These are phyloP conservation scores for Solanum hybrid DNA, from an alignment of 305 asterid genomes.

Conservation along the genomic window DNA sequence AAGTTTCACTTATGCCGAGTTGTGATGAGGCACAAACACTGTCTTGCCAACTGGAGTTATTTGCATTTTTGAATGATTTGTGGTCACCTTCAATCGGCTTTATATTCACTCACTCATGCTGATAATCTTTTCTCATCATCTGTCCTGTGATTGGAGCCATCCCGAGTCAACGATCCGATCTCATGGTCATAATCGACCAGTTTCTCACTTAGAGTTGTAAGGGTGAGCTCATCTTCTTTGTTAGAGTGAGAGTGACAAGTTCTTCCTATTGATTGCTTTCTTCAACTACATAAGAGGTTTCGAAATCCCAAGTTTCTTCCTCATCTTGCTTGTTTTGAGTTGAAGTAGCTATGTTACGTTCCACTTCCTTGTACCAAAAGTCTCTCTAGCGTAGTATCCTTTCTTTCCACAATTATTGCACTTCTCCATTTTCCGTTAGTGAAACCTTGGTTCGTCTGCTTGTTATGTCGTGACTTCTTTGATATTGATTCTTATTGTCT, in stretches of 20 bases:
- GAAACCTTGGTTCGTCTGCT: background rate
- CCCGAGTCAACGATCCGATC: background rate
- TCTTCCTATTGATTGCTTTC: background rate
- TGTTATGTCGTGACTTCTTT: background rate
- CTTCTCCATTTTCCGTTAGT: background rate
- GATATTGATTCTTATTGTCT: background rate
- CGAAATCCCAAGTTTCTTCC: background rate
- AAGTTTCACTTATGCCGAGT: background rate
- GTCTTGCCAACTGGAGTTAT: background rate
- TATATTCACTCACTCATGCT: background rate
- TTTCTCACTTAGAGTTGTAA: background rate
- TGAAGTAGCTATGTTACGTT: background rate
- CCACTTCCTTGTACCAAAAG: background rate
- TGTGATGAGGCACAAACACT: background rate
- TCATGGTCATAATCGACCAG: background rate
- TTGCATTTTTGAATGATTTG: background rate
- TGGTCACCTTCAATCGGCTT: background rate
- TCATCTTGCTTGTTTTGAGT: background rate
- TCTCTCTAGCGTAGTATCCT: background rate
- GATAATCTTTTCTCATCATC: background rate
- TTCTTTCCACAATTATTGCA: background rate
- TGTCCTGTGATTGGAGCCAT: background rate
- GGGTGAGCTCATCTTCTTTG: background rate
- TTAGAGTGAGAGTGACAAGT: background rate
- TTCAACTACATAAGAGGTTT: background rate